Evolutionary conservation across 257 asterid genomes (phyloP), one percentile per base, ranked within the genome.

Genomic region (Penstemon davidsonii): DNA sequence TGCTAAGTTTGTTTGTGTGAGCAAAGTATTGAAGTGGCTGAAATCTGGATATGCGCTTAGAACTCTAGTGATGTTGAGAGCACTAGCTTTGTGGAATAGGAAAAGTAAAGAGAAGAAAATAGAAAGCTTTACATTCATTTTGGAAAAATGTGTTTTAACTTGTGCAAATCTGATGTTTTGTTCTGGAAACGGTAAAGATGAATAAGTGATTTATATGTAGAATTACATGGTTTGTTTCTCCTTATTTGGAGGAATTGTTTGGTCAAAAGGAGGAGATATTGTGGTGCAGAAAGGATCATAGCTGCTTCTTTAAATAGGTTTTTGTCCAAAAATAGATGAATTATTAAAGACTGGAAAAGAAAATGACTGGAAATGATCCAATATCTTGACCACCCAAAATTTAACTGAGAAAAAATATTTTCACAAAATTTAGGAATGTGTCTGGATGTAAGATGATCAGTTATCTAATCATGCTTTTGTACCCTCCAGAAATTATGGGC

Each of bases 1-100:
- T 4, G 83, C 89, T 3, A 91, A 39, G 42, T 64, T 63, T 0
- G 91, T 81, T 59, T 81, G 85, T 0, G 84, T 67, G 75, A 91
- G 86, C 79, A 78, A 86, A 75, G 18, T 62, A 41, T 77, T 91
- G 87, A 88, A 91, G 55, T 52, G 57, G 82, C 80, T 75, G 82
- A 73, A 91, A 3, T 76, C 78, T 0, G 87, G 77, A 37, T 79
- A 75, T 9, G 76, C 71, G 37, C 8, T n/a, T 1, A 91, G 82
- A 18, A 86, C 6, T 39, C 61, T 50, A 63, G 95, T 88, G 75
- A 91, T 85, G 85, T 88, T 81, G 65, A 72, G 75, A 47, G 84
- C 88, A 54, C 70, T 68, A 42, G 69, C 79, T 3, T 33, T 53
- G 63, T 15, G 64, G 76, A 76, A 68, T 10, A 83, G 41, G 11